Evolutionary conservation across 2,329 filamentous ascomycete species (phyloP).

Genomic region (Colletotrichum phormii): DNA sequence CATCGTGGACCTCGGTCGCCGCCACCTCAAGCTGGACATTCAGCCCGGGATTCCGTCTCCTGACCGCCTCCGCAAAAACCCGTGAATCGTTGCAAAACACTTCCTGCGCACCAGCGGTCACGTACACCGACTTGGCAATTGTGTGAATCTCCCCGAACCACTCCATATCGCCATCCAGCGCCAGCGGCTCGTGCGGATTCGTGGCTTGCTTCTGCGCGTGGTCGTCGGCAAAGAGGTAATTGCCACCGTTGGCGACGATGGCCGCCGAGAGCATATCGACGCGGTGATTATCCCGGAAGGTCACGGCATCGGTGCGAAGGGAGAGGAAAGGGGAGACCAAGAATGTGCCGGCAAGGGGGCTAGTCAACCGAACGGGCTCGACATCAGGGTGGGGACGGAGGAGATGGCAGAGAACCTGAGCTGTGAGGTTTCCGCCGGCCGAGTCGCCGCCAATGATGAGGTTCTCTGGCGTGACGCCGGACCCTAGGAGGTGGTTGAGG

Average conservation of each 20-base stretch:
- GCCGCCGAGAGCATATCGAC: slow-evolving; percentile 4
- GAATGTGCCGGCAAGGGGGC: background rate
- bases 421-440: background rate
- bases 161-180: background rate
- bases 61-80: slow-evolving; percentile 2
- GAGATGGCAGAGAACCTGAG: background rate
- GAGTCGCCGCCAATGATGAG: background rate
- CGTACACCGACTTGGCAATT: background rate
- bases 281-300: background rate
- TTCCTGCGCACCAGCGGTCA: background rate
- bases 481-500: background rate
- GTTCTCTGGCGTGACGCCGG: background rate
- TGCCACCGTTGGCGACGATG: background rate
- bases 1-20: background rate
- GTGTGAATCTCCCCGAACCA: background rate
- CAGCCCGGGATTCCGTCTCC: background rate
- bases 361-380: background rate
- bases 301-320: background rate
- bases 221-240: background rate
- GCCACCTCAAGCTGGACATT: background rate
- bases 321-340: slow-evolving; percentile 3
- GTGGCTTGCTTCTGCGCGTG: background rate
- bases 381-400: background rate
- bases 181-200: background rate
- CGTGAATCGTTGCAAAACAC: background rate